These are phyloP conservation scores for Aspergillus jensenii DNA, from an alignment of 2,329 filamentous ascomycete species.

Conservation along the genomic window DNA sequence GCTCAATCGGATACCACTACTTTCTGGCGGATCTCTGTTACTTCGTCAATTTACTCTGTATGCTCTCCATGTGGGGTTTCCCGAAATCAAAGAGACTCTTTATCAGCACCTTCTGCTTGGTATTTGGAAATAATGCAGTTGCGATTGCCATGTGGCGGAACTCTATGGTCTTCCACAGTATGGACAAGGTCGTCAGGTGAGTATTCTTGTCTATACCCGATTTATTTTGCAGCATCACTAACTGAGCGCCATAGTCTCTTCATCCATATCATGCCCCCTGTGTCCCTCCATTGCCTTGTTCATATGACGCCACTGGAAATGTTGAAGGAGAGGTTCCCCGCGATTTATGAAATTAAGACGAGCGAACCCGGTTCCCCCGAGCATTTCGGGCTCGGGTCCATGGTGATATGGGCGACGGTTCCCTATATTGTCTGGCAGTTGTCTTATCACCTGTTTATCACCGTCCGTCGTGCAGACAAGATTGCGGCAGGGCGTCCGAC, in stretches of 20 bases:
- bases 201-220: slow-evolving; percentile 10
- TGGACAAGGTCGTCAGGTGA: slow-evolving; percentile 92
- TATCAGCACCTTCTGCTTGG: slow-evolving; percentile 86
- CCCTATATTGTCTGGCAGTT: slow-evolving; percentile 94
- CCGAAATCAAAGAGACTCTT: slow-evolving; percentile 88
- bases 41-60: slow-evolving; percentile 86
- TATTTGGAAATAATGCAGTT: slow-evolving; percentile 94
- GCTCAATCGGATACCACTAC: slow-evolving; percentile 89
- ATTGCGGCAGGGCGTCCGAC: slow-evolving; percentile 94
- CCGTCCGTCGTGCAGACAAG: slow-evolving; percentile 88
- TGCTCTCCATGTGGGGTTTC: slow-evolving; percentile 86
- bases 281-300: slow-evolving; percentile 86
- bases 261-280: slow-evolving; percentile 98
- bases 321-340: slow-evolving; percentile 74
- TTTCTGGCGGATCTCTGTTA: slow-evolving; percentile 97
- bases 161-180: slow-evolving; percentile 94
- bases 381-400: slow-evolving; percentile 76
- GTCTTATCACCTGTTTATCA: slow-evolving; percentile 91
- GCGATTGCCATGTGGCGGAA: slow-evolving; percentile 99
- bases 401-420: slow-evolving; percentile 92
- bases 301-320: slow-evolving; percentile 70
- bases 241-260: slow-evolving; percentile 63
- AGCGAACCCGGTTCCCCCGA: slow-evolving; percentile 68
- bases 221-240: neutral
- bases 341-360: slow-evolving; percentile 76